Evolutionary conservation across 2,329 filamentous ascomycete genomes (phyloP).

Genomic region (Verticillium dahliae): DNA sequence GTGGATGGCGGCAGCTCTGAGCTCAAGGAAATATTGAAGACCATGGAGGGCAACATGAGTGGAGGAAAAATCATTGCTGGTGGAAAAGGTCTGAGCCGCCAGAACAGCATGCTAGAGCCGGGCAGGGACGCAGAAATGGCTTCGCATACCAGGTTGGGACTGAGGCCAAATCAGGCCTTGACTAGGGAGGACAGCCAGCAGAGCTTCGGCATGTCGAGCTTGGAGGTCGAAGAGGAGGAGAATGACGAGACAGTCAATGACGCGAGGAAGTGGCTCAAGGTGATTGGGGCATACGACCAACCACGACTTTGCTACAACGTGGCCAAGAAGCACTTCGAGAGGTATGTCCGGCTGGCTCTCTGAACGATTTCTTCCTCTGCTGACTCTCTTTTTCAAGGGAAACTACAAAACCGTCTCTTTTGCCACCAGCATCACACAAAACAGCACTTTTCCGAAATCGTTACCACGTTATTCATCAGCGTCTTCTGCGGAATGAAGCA

Average conservation of each 20-base stretch:
- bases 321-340: constrained; percentile 85
- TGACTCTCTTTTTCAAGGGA: constrained; percentile 36
- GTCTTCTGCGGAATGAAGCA: constrained; percentile 83
- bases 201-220: constrained; percentile 56
- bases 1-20: constrained; percentile 74
- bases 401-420: constrained; percentile 57
- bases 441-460: constrained; percentile 81
- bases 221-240: constrained; percentile 35
- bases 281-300: constrained; percentile 79
- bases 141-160: constrained; percentile 48
- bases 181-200: constrained; percentile 55
- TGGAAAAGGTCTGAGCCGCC: constrained; percentile 49
- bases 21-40: constrained; percentile 76
- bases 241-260: constrained; percentile 59
- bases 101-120: constrained; percentile 51
- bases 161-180: constrained; percentile 38
- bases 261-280: constrained; percentile 74
- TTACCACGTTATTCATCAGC: constrained; percentile 88
- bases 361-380: neutral
- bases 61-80: constrained; percentile 63
- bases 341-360: constrained; percentile 30
- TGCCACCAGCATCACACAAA: constrained; percentile 75
- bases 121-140: constrained; percentile 26
- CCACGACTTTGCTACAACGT: constrained; percentile 72
- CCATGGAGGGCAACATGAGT: constrained; percentile 79